A percentile compares a stretch with the other conserved stretches of the same genome.
Conservation (phyloP, 768 basidiomycete species). For the Tricholoma terreum region DNA sequence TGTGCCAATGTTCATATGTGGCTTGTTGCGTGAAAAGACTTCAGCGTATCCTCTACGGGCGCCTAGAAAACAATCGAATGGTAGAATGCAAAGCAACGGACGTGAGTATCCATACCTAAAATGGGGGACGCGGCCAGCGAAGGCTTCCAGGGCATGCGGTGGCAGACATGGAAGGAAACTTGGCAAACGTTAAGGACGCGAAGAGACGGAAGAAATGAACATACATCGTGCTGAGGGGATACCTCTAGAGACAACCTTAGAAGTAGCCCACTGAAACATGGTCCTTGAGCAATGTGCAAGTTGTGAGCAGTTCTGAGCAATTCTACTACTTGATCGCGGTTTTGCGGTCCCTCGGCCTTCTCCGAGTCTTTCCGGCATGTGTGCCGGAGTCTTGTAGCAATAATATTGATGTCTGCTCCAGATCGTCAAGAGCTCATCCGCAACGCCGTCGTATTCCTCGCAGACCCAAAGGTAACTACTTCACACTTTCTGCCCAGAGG, state of each 20-base stretch:
- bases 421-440: slow-evolving; percentile 73
- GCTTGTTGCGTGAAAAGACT: slow-evolving; percentile 70
- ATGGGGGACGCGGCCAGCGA: slow-evolving; percentile 16
- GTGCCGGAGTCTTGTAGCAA: background rate
- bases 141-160: slow-evolving; percentile 30
- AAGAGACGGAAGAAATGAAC: slow-evolving; percentile 8
- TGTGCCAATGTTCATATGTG: slow-evolving; percentile 95
- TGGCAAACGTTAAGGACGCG: slow-evolving; percentile 2
- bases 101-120: slow-evolving; percentile 26
- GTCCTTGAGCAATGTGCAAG: slow-evolving; percentile 23
- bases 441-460: slow-evolving; percentile 81
- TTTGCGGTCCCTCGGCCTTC: slow-evolving; percentile 18
- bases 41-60: slow-evolving; percentile 76
- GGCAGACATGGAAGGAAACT: slow-evolving; percentile 33
- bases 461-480: slow-evolving; percentile 68
- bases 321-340: background rate
- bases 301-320: slow-evolving; percentile 17
- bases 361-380: slow-evolving; percentile 18
- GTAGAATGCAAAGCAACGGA: background rate
- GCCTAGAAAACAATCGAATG: slow-evolving; percentile 29
- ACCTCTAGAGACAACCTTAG: slow-evolving; percentile 47
- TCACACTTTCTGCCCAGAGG: background rate
- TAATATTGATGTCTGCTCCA: slow-evolving; percentile 31
- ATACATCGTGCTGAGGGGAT: slow-evolving; percentile 43
- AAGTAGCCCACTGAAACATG: slow-evolving; percentile 53